Conservation (phyloP, 1,284 basidiomycete genomes). For the Cryptococcus sp. region DNA sequence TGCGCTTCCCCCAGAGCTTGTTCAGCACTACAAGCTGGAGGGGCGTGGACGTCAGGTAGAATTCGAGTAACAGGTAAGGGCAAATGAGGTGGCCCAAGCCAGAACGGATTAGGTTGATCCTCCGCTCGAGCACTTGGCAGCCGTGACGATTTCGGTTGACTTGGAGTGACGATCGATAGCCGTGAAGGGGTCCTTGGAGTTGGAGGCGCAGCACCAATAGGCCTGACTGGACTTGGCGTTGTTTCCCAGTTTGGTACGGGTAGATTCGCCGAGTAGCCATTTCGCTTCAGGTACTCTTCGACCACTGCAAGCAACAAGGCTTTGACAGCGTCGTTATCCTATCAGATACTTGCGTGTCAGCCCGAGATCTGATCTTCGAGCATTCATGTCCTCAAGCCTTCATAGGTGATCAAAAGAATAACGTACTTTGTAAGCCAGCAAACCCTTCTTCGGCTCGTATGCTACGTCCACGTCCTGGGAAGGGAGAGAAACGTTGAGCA, state of each 20-base stretch:
- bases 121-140: no score
- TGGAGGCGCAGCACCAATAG: background rate
- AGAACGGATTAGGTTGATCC: no score
- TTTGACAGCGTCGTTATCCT: conserved; percentile 62
- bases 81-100: no score
- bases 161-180: no score
- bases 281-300: conserved; percentile 65
- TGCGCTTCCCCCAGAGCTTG: no score
- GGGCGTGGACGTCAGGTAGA: no score
- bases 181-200: background rate
- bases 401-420: no score
- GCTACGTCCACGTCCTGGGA: conserved; percentile 69
- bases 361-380: no score
- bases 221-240: conserved; percentile 10
- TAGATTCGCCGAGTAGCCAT: conserved; percentile 59
- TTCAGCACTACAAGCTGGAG: no score
- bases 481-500: conserved; percentile 71
- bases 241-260: background rate
- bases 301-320: conserved; percentile 64
- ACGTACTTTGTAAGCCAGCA: conserved; percentile 66
- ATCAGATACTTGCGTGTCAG: background rate
- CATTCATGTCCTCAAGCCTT: no score
- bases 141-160: no score
- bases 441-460: conserved; percentile 71
- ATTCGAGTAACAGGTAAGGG: no score